Base-by-base conservation (phyloP, 441 rosid genomes). In the Dalechampia spathulata region DNA sequence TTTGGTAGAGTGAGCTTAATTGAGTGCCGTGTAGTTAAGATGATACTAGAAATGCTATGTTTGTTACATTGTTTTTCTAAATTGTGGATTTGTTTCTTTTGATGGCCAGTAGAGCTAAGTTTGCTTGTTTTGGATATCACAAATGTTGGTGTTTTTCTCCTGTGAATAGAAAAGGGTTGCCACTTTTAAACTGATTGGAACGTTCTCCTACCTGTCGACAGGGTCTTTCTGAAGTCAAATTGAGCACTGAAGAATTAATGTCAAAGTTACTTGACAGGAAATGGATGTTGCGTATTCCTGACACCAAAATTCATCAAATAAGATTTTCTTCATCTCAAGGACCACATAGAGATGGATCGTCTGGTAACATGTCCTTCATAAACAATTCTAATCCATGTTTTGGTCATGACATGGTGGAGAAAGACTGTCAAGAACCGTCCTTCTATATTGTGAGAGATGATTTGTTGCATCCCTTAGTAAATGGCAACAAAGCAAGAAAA, bases 401-500 rank as follows among this genome's bases (percentile, higher is more conserved):
- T 23, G 86, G 80, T 45, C 70, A 67, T 59, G 5, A 55, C 75
- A 67, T 49, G 67, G 67, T 52, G 6, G 60, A 30, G 47, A 61
- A 55, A 52, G 63, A 44, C 20, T 26, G 66, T 57, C 66, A 51
- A 57, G 70, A 63, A 8, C 72, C 73, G 2, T 78, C 75, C 52
- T 92, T 84, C 63, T 92, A 82, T 65, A 53, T 92, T 38, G 70
- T 86, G 32, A 81, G 96, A 81, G 98, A 86, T 66, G 98, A 86
- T 77, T 79, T 92, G 67, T 70, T 86, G 72, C 96, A 86, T 69
- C 96, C 98, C n/a, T 73, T 84, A 55, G 79, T 88, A 16, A 88
- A 86, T 70, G 96, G 96, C 61, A 92, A 88, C 67, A 88, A 92
- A 70, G 94, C 94, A 9, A 83, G 98, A 69, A 92, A 92, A 73